Percentiles rank a stretch among this genome's conserved stretches.
Evolutionary conservation across 148 eudicot species (phyloP).

Genomic region (Chenopodium quinoa): DNA sequence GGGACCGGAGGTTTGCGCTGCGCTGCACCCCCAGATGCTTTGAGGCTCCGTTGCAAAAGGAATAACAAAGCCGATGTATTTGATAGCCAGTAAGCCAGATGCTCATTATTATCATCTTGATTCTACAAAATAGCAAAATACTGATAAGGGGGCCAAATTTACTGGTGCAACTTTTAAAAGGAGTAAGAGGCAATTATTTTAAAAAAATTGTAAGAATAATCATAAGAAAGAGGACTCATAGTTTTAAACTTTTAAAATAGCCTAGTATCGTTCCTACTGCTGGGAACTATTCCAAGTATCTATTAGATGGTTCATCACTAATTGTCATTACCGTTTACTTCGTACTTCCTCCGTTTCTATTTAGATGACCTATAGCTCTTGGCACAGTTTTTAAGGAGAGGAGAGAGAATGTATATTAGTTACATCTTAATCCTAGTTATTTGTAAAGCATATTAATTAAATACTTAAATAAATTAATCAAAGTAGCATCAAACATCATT

Average conservation of each 20-base stretch:
- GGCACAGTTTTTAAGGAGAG: too few species aligned
- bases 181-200: not conserved
- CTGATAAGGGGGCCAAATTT: not conserved
- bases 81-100: slow-evolving; percentile 95
- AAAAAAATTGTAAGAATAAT: not conserved
- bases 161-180: not conserved
- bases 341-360: too few species aligned
- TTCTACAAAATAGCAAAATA: slow-evolving; percentile 42
- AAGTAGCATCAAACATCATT: too few species aligned
- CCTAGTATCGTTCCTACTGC: not conserved
- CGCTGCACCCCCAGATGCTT: slow-evolving; percentile 59
- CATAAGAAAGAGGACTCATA: not conserved
- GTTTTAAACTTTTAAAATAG: too few species aligned
- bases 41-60: slow-evolving; percentile 83
- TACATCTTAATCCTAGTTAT: too few species aligned
- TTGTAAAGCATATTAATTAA: too few species aligned
- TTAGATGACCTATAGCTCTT: too few species aligned
- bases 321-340: too few species aligned
- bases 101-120: slow-evolving; percentile 80
- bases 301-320: not conserved
- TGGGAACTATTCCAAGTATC: not conserved
- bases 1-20: slow-evolving; percentile 76
- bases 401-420: too few species aligned
- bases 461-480: too few species aligned
- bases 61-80: slow-evolving; percentile 84